phyloP scores from a whole-genome alignment of 139 green algal genomes.

The Klebsormidium nitens region DNA sequence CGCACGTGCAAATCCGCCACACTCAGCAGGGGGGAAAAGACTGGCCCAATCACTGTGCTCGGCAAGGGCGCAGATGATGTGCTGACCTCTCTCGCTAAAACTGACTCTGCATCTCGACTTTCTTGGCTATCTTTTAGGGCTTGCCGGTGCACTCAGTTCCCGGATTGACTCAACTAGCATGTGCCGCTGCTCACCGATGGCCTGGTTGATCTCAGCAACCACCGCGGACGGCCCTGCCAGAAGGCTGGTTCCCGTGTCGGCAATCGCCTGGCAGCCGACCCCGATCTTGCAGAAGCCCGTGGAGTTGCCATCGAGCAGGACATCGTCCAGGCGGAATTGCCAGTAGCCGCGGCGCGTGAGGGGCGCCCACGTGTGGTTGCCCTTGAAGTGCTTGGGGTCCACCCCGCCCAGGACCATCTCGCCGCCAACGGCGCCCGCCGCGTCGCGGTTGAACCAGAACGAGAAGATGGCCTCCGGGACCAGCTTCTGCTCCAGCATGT shows the following conservation, averaged over 20 bases:
- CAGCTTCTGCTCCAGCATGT: slow-evolving; percentile 70
- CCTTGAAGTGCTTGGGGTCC: slow-evolving; percentile 76
- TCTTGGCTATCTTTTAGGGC: too few species aligned
- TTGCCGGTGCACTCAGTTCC: too few species aligned
- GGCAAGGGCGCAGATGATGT: too few species aligned
- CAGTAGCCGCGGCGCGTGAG: slow-evolving; percentile 88
- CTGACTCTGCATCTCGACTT: too few species aligned
- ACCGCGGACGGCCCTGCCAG: slow-evolving; percentile 64
- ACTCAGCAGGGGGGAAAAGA: too few species aligned
- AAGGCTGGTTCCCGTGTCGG: slow-evolving; percentile 85
- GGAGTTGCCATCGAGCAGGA: slow-evolving; percentile 48
- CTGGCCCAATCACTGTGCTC: too few species aligned
- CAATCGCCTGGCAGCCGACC: slow-evolving; percentile 81
- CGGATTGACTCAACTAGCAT: too few species aligned
- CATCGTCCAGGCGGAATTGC: slow-evolving; percentile 76
- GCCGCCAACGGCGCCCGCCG: slow-evolving; percentile 57
- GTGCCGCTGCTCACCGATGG: too few species aligned
- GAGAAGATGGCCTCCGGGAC: slow-evolving; percentile 85
- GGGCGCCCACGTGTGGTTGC: slow-evolving; percentile 77
- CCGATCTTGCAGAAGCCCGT: slow-evolving; percentile 44
- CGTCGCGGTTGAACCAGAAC: slow-evolving; percentile 93
- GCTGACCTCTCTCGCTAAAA: too few species aligned
- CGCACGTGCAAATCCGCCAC: too few species aligned
- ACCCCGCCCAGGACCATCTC: slow-evolving; percentile 91
- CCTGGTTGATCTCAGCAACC: slow-evolving; percentile 48